phyloP scores from a whole-genome alignment of 106 monocot species.

The Phalaenopsis aphrodite region DNA sequence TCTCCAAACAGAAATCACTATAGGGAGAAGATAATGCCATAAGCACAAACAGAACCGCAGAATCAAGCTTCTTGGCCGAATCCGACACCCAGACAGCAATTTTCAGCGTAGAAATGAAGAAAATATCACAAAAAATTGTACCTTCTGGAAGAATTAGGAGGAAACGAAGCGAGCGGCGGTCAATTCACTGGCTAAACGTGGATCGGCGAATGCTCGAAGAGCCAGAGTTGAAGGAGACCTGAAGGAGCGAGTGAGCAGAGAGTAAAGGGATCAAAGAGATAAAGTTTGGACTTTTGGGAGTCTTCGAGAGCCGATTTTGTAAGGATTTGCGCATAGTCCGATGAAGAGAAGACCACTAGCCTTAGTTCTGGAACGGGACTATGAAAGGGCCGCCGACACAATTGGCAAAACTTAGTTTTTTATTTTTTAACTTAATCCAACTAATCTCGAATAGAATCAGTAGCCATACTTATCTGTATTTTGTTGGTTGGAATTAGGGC shows the following conservation, averaged over 20 bases:
- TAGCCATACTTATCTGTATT: too few relatives aligned
- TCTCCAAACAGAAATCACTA: background rate
- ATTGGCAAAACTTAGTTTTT: background rate
- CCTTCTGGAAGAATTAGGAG: background rate
- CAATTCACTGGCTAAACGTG: background rate
- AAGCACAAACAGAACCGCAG: background rate
- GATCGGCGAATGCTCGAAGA: background rate
- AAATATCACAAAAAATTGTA: background rate
- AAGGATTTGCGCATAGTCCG: background rate
- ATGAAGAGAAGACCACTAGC: background rate
- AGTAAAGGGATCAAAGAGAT: background rate
- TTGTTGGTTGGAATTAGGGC: too few relatives aligned
- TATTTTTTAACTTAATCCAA: background rate
- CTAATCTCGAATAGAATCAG: too few relatives aligned
- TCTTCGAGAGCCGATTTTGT: background rate
- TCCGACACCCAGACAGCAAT: background rate
- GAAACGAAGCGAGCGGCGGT: background rate
- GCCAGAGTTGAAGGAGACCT: background rate
- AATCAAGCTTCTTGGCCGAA: background rate
- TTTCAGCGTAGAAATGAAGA: background rate
- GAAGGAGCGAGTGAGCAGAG: background rate
- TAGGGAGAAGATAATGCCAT: background rate
- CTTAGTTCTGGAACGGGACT: background rate
- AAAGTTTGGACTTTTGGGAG: background rate
- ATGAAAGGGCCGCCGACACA: background rate